Base-by-base conservation (phyloP, 2,329 filamentous ascomycete species). In the Hypoxylon sp. region DNA sequence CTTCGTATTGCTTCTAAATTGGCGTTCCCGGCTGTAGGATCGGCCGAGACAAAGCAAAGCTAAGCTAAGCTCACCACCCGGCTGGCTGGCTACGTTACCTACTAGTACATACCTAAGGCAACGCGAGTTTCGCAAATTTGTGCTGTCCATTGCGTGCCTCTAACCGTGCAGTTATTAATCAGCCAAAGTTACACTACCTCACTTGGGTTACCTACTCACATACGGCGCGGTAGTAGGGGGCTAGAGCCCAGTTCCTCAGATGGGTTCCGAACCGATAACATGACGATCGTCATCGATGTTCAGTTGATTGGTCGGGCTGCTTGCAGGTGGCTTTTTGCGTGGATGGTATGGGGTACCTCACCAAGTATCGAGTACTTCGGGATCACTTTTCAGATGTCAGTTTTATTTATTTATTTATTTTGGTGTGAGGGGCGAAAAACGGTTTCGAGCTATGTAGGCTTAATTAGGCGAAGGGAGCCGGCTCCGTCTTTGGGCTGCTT, bases 231-330 rank as follows among this genome's bases (percentile, higher is more conserved):
- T n/a, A n/a, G n/a, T n/a, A n/a, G n/a, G n/a, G n/a, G 24, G 24
- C 24, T 8, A n/a, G 36, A 9, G 36, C 36, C 36, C 18, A 20
- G 24, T 26, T 26, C n/a, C 24, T n/a, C 26, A 24, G 14, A 40
- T 18, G 8, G 24, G 6, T 48, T 1, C 22, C 38, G 30, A 11
- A 45, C 18, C 18, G 32, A 56, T 33, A 49, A 66, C 52, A 66
- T 68, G 38, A 64, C 4, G 66, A 68, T 64, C 63, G 63, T 58
- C 66, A 54, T 62, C 46, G 63, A 38, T 55, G 38, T 32, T 45
- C 22, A n/a, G 14, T 33, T 40, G 12, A 59, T 61, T 64, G 63
- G 62, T 33, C 38, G 12, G 28, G 33, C 8, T 50, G n/a, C 45
- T 36, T 53, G 48, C 59, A 52, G 51, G 52, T 63, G 59, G 65